Conservation (phyloP, 2,329 filamentous ascomycete genomes). For the Thielaviopsis musarum region DNA sequence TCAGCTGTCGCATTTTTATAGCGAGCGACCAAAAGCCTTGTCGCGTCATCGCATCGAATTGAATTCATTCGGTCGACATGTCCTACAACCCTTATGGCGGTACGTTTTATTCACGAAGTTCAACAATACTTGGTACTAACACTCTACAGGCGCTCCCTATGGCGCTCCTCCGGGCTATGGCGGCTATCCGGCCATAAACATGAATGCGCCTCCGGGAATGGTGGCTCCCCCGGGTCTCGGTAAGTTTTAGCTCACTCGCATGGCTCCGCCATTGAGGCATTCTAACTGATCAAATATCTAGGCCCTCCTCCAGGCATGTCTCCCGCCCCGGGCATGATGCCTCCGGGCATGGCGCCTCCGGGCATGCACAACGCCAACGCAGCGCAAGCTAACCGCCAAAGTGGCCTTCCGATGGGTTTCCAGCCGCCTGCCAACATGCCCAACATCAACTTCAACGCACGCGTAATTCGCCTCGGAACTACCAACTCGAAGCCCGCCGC, state of each 20-base stretch:
- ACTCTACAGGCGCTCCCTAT: constrained; percentile 27
- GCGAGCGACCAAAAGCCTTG: not conserved
- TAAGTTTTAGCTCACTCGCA: constrained; percentile 25
- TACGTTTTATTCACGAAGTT: constrained; percentile 17
- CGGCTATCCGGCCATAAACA: constrained; percentile 33
- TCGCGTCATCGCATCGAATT: not conserved
- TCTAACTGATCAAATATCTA: constrained; percentile 19
- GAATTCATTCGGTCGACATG: constrained; percentile 24
- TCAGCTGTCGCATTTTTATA: not conserved
- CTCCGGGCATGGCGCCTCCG: constrained; percentile 60
- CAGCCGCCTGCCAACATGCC: constrained; percentile 83
- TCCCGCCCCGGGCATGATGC: constrained; percentile 26
- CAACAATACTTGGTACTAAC: not conserved
- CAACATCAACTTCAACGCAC: constrained; percentile 95
- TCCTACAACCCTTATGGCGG: constrained; percentile 46
- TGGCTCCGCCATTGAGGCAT: constrained; percentile 3
- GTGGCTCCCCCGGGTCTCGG: constrained; percentile 69
- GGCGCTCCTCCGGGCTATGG: constrained; percentile 59
- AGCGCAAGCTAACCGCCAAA: constrained; percentile 63
- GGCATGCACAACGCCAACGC: constrained; percentile 60
- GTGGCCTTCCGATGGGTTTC: constrained; percentile 65
- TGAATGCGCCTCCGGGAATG: constrained; percentile 43
- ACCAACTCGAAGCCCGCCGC: constrained; percentile 45
- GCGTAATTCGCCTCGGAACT: constrained; percentile 84
- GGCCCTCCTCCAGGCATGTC: constrained; percentile 67